These are phyloP conservation scores for Purpureocillium takamizusanense DNA, from an alignment of 2,329 filamentous ascomycete genomes.

Conservation along the genomic window DNA sequence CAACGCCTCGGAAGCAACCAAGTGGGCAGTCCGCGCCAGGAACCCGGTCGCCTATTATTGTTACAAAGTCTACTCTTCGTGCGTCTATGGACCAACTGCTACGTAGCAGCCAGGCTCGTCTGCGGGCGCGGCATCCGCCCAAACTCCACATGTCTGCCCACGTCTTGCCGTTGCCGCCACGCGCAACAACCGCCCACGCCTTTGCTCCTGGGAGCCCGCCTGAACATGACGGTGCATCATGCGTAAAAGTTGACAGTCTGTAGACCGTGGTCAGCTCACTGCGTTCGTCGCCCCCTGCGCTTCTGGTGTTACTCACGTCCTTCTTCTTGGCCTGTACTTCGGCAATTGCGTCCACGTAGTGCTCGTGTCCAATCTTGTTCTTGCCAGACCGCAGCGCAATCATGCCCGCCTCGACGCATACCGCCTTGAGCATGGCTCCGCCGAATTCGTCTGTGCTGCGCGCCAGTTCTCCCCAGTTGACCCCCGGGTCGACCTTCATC, in stretches of 20 bases:
- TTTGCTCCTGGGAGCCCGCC: too few relatives aligned
- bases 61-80: not conserved
- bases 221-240: conserved; percentile 16
- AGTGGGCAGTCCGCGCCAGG: not conserved
- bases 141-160: too few relatives aligned
- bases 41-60: not conserved
- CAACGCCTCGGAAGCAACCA: too few relatives aligned
- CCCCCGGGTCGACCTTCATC: conserved; percentile 87
- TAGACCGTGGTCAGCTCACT: not conserved
- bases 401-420: conserved; percentile 98
- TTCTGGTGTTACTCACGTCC: conserved; percentile 47
- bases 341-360: conserved; percentile 96
- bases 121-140: not conserved
- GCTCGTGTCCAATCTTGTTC: conserved; percentile 94
- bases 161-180: too few relatives aligned
- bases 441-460: conserved; percentile 98
- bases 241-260: conserved; percentile 52
- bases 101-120: not conserved
- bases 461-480: conserved; percentile 95
- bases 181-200: too few relatives aligned
- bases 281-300: not conserved
- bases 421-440: conserved; percentile 93
- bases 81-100: not conserved
- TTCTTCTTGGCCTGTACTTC: conserved; percentile 97
- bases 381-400: conserved; percentile 91